Base-by-base conservation (phyloP, 148 eudicot species). In the Rhododendron griersonianum region DNA sequence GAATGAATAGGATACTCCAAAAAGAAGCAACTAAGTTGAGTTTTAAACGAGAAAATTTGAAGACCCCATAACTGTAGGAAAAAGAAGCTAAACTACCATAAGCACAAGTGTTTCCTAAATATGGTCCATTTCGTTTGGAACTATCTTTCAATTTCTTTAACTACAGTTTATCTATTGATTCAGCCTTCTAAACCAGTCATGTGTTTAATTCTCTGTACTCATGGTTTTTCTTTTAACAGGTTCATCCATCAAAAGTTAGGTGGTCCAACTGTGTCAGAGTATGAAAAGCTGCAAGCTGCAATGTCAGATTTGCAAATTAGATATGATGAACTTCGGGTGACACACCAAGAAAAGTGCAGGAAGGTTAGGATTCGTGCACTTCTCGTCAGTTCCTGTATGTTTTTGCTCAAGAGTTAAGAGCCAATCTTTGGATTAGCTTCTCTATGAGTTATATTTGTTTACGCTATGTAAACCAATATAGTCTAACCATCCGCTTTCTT, bases 181-280 rank as follows among this genome's bases (percentile, higher is more conserved):
- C 55, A 5, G 25, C 51, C 21, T 23, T 14, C 44, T 21, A 84
- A 47, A 5, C 51, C 35, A 15, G 55, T 23, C 2, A 51, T 9
- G 6, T 18, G 35, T 30, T 30, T 7, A 45, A 48, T 48, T 18
- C 78, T 25, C 0, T 21, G 5, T 4, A 67, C 50, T 30, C 11
- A 0, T 48, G 39, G 18, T 69, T 76, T 44, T 33, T 33, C 35
- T 85, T 86, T 81, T 69, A 16, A n/a, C 89, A 96, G 99, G 88
- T 95, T 96, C 86, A 86, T 96, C 81, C 99, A 96, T 78, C 99
- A 95, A 87, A 95, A 96, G 85, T 81, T 96, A 83, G 99, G 99
- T 47, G 99, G 98, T 82, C 99, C 98, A 28, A 87, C 89, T 35
- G 23, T 93, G 25, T 90, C 92, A 6, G 99, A 96, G 30, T 91